Percentiles rank a stretch among this genome's conserved stretches.
These are phyloP conservation scores for Imleria badia DNA, from an alignment of 768 basidiomycete genomes.

Conservation along the genomic window DNA sequence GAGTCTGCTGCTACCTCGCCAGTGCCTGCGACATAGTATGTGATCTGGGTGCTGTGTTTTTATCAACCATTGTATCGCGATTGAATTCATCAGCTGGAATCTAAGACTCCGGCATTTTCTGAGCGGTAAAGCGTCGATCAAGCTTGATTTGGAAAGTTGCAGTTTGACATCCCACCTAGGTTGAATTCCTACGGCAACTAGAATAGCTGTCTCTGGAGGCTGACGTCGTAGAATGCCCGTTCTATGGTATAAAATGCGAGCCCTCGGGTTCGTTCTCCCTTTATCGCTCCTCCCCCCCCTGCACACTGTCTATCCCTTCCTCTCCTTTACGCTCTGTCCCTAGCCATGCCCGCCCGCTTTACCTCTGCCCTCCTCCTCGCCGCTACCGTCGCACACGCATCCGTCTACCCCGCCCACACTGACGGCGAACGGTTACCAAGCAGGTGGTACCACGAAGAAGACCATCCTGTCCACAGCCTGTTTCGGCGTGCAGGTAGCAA, in stretches of 20 bases:
- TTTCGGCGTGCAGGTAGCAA: conserved; percentile 51
- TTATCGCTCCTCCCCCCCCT: conserved; percentile 8
- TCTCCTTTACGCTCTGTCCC: conserved; percentile 39
- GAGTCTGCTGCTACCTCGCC: conserved; percentile 28
- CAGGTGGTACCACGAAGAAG: conserved; percentile 60
- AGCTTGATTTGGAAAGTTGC: conserved; percentile 16
- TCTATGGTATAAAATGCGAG: conserved; percentile 27
- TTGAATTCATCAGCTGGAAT: conserved; percentile 16
- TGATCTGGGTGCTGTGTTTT: conserved; percentile 14
- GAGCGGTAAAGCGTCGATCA: no score
- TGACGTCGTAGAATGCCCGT: conserved; percentile 24
- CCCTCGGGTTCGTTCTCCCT: neutral
- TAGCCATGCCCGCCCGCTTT: conserved; percentile 26
- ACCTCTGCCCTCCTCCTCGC: conserved; percentile 27
- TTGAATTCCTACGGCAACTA: conserved; percentile 18
- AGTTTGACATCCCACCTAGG: neutral
- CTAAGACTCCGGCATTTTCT: no score
- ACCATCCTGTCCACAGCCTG: conserved; percentile 59
- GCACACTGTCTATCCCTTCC: conserved; percentile 31
- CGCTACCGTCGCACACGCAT: conserved; percentile 20
- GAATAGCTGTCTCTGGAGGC: conserved; percentile 23
- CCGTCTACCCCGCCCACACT: conserved; percentile 19
- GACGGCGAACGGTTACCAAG: conserved; percentile 25
- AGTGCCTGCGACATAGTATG: conserved; percentile 24
- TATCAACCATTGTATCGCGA: conserved; percentile 20